Evolutionary conservation across 768 basidiomycete species (phyloP).

Genomic region (Tricholomella constricta): DNA sequence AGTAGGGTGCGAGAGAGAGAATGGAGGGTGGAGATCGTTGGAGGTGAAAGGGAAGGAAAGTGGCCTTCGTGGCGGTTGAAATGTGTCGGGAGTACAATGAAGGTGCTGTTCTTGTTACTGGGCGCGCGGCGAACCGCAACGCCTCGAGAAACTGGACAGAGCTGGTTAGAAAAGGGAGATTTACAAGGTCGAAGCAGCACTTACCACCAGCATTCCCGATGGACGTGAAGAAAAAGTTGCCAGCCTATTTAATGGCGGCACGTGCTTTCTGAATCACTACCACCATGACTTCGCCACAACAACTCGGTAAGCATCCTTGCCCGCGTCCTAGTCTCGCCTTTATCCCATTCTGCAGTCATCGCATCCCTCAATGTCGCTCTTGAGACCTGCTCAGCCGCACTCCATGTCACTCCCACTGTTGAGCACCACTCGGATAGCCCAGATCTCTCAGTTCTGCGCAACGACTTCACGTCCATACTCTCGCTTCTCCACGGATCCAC

Average conservation of each 20-base stretch:
- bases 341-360: conserved; percentile 24
- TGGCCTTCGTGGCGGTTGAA: conserved; percentile 9
- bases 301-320: conserved; percentile 7
- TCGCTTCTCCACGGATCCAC: conserved; percentile 55
- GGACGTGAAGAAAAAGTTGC: conserved; percentile 8
- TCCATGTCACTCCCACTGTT: conserved; percentile 26
- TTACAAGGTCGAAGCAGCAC: not conserved
- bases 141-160: conserved; percentile 12
- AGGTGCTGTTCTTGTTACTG: conserved; percentile 4
- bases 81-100: conserved; percentile 14
- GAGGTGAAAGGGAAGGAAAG: conserved; percentile 10
- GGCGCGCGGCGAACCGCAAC: conserved; percentile 13
- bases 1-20: conserved; percentile 18
- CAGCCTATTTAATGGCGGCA: too few species aligned
- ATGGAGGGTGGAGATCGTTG: conserved; percentile 15
- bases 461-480: conserved; percentile 60
- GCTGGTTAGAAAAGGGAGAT: not conserved
- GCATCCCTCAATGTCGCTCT: conserved; percentile 33
- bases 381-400: conserved; percentile 41
- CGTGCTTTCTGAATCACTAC: conserved; percentile 10
- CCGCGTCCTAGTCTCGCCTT: not conserved
- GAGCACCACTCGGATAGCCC: conserved; percentile 23
- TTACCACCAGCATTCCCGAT: conserved; percentile 13
- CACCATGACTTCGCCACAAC: conserved; percentile 7
- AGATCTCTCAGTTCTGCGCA: conserved; percentile 43